These are phyloP conservation scores for Danielia reshetovae DNA, from an alignment of 805 yeast genomes.

Conservation along the genomic window DNA sequence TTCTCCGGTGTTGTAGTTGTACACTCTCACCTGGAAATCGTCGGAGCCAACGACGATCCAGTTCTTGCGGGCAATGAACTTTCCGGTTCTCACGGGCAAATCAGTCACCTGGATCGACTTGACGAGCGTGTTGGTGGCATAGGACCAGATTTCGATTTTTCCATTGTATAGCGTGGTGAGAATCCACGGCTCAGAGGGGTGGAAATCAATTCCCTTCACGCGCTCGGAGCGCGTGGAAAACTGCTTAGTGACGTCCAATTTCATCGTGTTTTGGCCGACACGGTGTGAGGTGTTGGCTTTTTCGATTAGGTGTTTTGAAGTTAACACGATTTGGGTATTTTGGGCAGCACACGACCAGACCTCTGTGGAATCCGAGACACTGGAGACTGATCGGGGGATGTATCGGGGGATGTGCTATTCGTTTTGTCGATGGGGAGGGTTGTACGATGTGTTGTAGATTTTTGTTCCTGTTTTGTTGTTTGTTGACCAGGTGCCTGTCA, in stretches of 20 bases:
- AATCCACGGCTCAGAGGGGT: constrained; percentile 97
- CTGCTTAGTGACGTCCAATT: constrained; percentile 58
- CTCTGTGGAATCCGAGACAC: too few relatives aligned
- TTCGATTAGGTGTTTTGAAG: constrained; percentile 3
- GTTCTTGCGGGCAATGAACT: constrained; percentile 90
- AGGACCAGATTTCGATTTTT: constrained; percentile 88
- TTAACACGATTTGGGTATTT: constrained; percentile 11
- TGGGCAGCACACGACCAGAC: constrained; percentile 12
- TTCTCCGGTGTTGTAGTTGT: constrained; percentile 93
- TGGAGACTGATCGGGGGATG: too few relatives aligned
- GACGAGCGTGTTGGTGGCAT: constrained; percentile 78
- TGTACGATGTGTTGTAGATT: too few relatives aligned
- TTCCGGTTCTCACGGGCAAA: constrained; percentile 93
- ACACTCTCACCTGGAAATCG: constrained; percentile 91
- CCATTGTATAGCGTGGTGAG: constrained; percentile 89
- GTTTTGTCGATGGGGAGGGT: too few relatives aligned
- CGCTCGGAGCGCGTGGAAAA: constrained; percentile 92
- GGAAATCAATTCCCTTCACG: constrained; percentile 97
- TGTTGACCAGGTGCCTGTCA: too few relatives aligned
- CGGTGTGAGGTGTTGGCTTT: constrained; percentile 2
- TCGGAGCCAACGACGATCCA: constrained; percentile 97
- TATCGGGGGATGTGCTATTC: too few relatives aligned
- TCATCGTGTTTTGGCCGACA: too few relatives aligned
- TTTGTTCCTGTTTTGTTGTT: too few relatives aligned
- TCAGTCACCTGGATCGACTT: constrained; percentile 93